Evolutionary conservation across 352 stramenopile genomes (phyloP), one percentile per base, ranked within the genome.

Genomic region (Phytophthora palmivora): DNA sequence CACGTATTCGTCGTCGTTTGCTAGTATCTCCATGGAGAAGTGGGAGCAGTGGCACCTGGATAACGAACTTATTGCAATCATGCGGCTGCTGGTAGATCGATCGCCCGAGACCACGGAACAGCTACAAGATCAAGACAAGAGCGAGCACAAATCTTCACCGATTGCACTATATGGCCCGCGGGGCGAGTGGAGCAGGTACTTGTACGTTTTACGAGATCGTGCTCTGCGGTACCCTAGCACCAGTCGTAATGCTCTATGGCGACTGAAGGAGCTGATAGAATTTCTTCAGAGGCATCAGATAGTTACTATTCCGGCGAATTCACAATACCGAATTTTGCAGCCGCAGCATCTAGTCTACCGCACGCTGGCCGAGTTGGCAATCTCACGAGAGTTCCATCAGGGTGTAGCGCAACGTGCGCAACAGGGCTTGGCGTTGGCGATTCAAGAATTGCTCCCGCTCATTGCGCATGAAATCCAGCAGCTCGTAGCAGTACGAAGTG

Each of bases 161-260:
- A 55, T 36, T 15, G 15, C 37, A 10, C 56, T 84, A 5, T 79
- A 74, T 62, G 77, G 74, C 2, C 10, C 58, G 12, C 39, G 66
- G 0, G 72, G 75, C 10, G 79, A 87, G 52, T 89, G 79, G 79
- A 84, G 54, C 42, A 72, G 73, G 18, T 89, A 89, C 41, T 22
- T 89, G 22, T 89, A 79, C 51, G 57, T 87, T 9, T 44, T 86
- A 12, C 75, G 80, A 24, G 80, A 87, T 48, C 80, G 75, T 14
- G 33, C 86, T 14, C 57, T 89, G 34, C 77, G 67, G 5, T 79
- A 75, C 21, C 66, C 68, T 24, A 51, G 53, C 9, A 33, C 56
- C 30, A 78, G 67, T 65, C 67, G 63, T 15, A 53, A 55, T 21
- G 59, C 66, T 19, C 67, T 86, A 42, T 65, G 55, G 47, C 55